A percentile compares a stretch with the other conserved stretches of the same genome.
These are phyloP conservation scores for Larix sibirica DNA, from an alignment of 83 land plant genomes.

Conservation along the genomic window DNA sequence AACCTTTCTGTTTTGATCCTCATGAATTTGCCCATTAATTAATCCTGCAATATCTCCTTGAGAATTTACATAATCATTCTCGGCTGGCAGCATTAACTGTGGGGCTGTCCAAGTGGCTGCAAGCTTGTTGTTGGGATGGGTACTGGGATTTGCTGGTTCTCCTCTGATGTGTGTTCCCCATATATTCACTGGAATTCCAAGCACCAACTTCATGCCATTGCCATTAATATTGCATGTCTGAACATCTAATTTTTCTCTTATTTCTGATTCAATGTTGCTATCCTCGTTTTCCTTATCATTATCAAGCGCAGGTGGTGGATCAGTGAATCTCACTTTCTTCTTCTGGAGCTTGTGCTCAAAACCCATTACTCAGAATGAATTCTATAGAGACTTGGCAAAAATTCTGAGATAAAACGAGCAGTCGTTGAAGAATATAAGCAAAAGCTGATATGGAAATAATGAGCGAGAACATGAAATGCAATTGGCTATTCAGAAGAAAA, in stretches of 20 bases:
- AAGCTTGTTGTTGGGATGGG: constrained; percentile 4
- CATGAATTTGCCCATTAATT: background rate
- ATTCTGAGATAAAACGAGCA: background rate
- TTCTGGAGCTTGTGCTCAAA: background rate
- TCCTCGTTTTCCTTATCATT: background rate
- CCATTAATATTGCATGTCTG: background rate
- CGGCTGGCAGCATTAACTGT: background rate
- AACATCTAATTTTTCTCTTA: background rate
- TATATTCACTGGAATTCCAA: background rate
- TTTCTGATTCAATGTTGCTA: background rate
- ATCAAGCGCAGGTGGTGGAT: background rate
- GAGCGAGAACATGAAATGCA: too few relatives aligned
- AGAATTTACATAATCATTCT: background rate
- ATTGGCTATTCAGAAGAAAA: too few relatives aligned
- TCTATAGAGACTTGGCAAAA: background rate
- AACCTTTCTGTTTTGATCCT: background rate
- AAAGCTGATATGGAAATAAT: too few relatives aligned
- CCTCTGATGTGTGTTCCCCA: background rate
- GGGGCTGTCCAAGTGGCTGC: constrained; percentile 16
- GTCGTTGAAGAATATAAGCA: background rate
- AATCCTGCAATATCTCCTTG: background rate
- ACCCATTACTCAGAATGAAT: background rate
- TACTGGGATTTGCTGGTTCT: constrained; percentile 9
- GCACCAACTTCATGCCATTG: background rate
- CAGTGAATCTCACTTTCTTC: background rate